Percentiles rank a stretch among this genome's conserved stretches.
phyloP scores from a whole-genome alignment of 495 filamentous ascomycete species.

The Aspergillus steynii region DNA sequence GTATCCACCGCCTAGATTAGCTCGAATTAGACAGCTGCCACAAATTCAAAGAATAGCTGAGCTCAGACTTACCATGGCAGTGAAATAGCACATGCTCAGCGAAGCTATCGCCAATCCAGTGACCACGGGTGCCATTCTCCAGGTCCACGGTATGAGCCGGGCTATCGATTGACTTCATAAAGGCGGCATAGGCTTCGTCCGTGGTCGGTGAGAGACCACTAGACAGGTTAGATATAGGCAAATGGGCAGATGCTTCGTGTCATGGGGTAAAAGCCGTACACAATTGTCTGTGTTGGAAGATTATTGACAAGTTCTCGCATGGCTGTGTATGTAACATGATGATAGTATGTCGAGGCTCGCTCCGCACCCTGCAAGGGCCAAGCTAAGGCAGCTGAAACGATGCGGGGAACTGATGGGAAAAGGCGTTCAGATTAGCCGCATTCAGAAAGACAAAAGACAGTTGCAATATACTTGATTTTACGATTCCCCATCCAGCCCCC shows the following conservation, averaged over 20 bases:
- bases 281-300: neutral
- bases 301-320: neutral
- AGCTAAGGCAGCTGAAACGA: neutral
- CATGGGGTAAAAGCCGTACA: neutral
- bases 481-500: neutral
- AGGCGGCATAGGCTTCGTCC: constrained; percentile 6
- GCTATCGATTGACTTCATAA: constrained; percentile 17
- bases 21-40: neutral
- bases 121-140: constrained; percentile 42
- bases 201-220: constrained; percentile 1
- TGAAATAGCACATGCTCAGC: constrained; percentile 50
- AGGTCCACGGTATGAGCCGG: constrained; percentile 41
- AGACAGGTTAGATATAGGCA: neutral
- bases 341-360: constrained; percentile 4
- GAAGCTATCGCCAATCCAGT: constrained; percentile 49
- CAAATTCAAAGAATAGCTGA: neutral
- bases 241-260: neutral
- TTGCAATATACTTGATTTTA: neutral
- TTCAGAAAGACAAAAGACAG: neutral
- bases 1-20: neutral
- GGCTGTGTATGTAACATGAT: constrained; percentile 1
- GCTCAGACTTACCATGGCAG: constrained; percentile 41
- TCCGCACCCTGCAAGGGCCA: constrained; percentile 7
- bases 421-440: neutral
- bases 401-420: neutral